phyloP scores from a whole-genome alignment of 164 flowering plant genomes.

The Annona cherimola region DNA sequence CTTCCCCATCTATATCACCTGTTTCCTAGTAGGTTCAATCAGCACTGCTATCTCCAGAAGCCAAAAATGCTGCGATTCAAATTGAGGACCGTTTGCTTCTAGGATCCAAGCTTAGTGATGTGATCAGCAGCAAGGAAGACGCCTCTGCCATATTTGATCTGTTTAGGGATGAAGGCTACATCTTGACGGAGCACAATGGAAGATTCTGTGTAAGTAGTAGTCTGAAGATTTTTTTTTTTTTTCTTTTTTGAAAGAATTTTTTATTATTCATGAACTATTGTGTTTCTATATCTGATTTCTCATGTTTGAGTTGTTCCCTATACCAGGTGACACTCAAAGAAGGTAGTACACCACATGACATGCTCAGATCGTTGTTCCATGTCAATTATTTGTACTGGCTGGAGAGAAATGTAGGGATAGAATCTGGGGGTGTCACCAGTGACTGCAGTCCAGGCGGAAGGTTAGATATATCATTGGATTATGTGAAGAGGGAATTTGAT shows the following conservation, averaged over 20 bases:
- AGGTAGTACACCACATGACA: slow-evolving; percentile 57
- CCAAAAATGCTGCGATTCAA: slow-evolving; percentile 75
- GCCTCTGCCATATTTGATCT: slow-evolving; percentile 61
- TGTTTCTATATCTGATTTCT: not conserved
- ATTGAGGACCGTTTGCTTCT: slow-evolving; percentile 64
- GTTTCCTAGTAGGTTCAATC: slow-evolving; percentile 29
- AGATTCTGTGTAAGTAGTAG: slow-evolving; percentile 61
- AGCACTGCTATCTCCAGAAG: slow-evolving; percentile 51
- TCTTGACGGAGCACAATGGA: slow-evolving; percentile 64
- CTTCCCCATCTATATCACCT: not conserved
- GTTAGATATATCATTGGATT: slow-evolving; percentile 76
- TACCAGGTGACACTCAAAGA: slow-evolving; percentile 84
- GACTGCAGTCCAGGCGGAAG: slow-evolving; percentile 81
- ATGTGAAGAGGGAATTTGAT: slow-evolving; percentile 74
- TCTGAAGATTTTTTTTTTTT: not conserved
- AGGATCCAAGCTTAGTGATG: slow-evolving; percentile 76
- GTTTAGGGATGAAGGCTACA: slow-evolving; percentile 65
- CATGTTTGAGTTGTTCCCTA: not conserved
- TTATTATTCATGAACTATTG: not conserved
- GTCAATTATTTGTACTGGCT: slow-evolving; percentile 90
- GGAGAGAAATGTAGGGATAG: slow-evolving; percentile 80
- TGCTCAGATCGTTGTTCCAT: slow-evolving; percentile 89
- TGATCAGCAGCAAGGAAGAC: slow-evolving; percentile 58
- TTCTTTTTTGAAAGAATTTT: not conserved
- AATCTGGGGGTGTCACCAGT: slow-evolving; percentile 27